Evolutionary conservation across 2,329 filamentous ascomycete genomes (phyloP).

Genomic region (Fusarium bactridioides): DNA sequence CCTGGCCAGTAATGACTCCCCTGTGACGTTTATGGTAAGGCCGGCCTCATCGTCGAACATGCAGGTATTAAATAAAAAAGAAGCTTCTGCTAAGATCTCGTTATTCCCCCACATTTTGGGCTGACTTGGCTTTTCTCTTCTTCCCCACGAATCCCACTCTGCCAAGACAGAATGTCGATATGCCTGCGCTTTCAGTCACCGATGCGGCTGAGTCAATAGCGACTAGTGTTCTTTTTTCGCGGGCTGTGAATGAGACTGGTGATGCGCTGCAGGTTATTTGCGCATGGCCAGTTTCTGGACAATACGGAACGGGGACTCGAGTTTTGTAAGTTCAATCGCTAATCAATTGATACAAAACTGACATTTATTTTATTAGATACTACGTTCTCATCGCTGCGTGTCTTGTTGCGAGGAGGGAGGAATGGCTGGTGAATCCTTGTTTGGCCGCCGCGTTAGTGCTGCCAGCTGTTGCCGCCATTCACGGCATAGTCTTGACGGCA

Average conservation of each 20-base stretch:
- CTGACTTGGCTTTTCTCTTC: background rate
- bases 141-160: background rate
- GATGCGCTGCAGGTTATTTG: conserved; percentile 56
- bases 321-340: conserved; percentile 52
- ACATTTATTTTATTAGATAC: conserved; percentile 53
- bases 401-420: conserved; percentile 66
- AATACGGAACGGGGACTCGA: conserved; percentile 64
- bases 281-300: conserved; percentile 64
- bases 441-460: conserved; percentile 69
- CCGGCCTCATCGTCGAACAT: background rate
- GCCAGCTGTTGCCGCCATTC: conserved; percentile 69
- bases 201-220: background rate
- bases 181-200: conserved; percentile 1
- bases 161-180: conserved; percentile 13
- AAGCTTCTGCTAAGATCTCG: background rate
- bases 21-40: background rate
- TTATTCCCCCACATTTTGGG: background rate
- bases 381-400: conserved; percentile 71
- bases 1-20: background rate
- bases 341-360: background rate
- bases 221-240: background rate
- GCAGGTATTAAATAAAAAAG: conserved; percentile 1
- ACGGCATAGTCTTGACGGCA: conserved; percentile 67
- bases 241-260: background rate
- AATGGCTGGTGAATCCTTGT: conserved; percentile 70